phyloP scores from a whole-genome alignment of 345 rosid species.

The Eucalyptus cloeziana region DNA sequence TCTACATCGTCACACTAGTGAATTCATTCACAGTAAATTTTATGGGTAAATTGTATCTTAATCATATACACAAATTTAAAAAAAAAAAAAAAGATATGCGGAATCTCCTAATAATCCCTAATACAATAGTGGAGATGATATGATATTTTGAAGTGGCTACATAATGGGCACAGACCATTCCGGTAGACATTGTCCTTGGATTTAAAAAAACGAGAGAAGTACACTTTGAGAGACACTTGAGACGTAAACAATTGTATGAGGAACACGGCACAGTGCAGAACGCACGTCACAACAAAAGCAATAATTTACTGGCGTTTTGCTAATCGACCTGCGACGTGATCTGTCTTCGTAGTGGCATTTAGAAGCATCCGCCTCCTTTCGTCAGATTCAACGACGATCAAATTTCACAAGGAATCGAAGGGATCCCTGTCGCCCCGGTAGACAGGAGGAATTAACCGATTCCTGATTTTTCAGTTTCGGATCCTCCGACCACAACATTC shows the following conservation, averaged over 20 bases:
- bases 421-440: not conserved
- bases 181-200: not conserved
- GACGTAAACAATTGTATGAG: rapidly evolving
- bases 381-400: not conserved
- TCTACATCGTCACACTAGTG: not conserved
- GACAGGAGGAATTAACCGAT: not conserved
- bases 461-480: not conserved
- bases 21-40: not conserved
- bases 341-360: not conserved
- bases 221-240: not conserved
- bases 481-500: not conserved
- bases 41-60: not conserved
- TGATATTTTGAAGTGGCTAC: not conserved
- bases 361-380: not conserved
- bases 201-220: not conserved
- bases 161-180: not conserved
- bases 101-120: not conserved
- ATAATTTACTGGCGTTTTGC: not conserved
- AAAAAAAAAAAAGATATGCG: not conserved
- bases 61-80: not conserved
- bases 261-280: not conserved
- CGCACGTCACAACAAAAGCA: not conserved
- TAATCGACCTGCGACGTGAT: not conserved
- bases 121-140: not conserved
- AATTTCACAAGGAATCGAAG: not conserved